phyloP scores from a whole-genome alignment of 495 filamentous ascomycete genomes.

The Trichoderma gamsii region DNA sequence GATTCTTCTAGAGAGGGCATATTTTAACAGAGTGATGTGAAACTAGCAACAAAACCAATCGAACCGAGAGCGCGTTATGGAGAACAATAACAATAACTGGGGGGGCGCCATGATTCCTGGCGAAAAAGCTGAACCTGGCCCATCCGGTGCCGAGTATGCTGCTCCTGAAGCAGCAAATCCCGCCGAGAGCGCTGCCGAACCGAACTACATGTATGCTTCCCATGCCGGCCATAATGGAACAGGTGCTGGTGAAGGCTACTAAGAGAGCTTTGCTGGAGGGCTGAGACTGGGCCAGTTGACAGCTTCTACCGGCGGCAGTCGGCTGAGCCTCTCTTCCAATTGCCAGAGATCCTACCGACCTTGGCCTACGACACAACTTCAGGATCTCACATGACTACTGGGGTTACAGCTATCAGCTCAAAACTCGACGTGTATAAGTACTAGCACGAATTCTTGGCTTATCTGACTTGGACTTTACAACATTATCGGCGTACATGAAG shows the following conservation, averaged over 20 bases:
- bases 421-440: slow-evolving; percentile 15
- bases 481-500: slow-evolving; percentile 31
- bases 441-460: slow-evolving; percentile 1
- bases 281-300: neutral
- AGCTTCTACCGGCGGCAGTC: neutral
- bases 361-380: too few relatives aligned
- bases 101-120: slow-evolving; percentile 12
- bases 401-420: slow-evolving; percentile 14
- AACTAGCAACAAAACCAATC: slow-evolving; percentile 14
- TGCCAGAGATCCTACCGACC: too few relatives aligned
- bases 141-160: slow-evolving; percentile 48
- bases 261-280: neutral
- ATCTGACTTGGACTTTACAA: slow-evolving; percentile 11
- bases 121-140: slow-evolving; percentile 35
- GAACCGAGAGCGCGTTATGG: slow-evolving; percentile 13
- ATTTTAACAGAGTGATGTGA: slow-evolving; percentile 13
- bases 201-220: slow-evolving; percentile 54
- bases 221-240: slow-evolving; percentile 68
- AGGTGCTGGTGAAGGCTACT: slow-evolving; percentile 43
- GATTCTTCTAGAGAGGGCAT: slow-evolving; percentile 1
- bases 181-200: slow-evolving; percentile 49
- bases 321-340: neutral
- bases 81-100: slow-evolving; percentile 19
- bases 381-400: neutral
- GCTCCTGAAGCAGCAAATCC: slow-evolving; percentile 54